phyloP scores from a whole-genome alignment of 768 basidiomycete species.

The Leucocoprinus birnbaumii region DNA sequence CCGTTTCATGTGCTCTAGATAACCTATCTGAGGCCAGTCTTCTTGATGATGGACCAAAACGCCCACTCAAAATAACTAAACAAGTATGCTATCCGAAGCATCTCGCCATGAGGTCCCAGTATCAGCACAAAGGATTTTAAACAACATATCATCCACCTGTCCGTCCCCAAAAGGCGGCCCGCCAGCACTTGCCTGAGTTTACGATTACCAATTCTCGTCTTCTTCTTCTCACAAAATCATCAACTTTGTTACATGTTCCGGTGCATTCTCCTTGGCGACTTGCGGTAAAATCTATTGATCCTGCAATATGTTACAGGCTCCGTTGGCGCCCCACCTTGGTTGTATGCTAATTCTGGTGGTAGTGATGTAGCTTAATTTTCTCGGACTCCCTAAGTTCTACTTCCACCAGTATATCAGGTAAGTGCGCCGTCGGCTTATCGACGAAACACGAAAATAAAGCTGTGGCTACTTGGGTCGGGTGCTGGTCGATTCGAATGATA shows the following conservation, averaged over 20 bases:
- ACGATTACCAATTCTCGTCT: neutral
- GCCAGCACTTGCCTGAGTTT: neutral
- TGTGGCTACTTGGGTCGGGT: neutral
- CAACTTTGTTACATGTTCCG: neutral
- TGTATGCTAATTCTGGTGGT: too few relatives aligned
- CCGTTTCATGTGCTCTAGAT: too few relatives aligned
- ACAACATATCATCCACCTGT: neutral
- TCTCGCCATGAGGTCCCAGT: neutral
- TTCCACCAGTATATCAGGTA: neutral
- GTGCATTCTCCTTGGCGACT: neutral
- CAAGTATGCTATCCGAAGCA: neutral
- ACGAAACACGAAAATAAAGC: neutral
- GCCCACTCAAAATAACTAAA: too few relatives aligned
- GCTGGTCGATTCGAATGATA: too few relatives aligned
- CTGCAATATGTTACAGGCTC: neutral
- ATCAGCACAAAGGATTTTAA: neutral
- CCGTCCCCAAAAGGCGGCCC: neutral
- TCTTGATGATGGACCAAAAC: too few relatives aligned
- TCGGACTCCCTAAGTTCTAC: neutral
- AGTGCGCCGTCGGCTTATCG: too few relatives aligned
- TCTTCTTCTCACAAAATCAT: neutral
- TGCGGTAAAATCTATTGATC: neutral
- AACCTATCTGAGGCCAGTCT: too few relatives aligned
- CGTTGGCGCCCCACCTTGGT: too few relatives aligned
- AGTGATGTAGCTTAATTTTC: constrained; percentile 4